A percentile compares a stretch with the other conserved stretches of the same genome.
Conservation (phyloP, 805 yeast species). For the Candida michaelii region DNA sequence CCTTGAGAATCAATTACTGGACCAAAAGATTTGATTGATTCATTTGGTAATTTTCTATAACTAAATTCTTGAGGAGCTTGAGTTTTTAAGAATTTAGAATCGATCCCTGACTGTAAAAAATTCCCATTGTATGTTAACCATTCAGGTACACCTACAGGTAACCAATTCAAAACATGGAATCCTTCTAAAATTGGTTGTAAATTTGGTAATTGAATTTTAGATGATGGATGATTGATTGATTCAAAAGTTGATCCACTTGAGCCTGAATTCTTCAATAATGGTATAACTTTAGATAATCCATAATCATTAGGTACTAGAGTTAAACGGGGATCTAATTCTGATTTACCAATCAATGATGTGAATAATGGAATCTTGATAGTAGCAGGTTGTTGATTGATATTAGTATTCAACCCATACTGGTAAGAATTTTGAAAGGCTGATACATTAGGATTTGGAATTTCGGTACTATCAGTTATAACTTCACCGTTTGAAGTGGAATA, state of each 20-base stretch:
- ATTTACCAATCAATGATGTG: slow-evolving; percentile 66
- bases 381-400: slow-evolving; percentile 30
- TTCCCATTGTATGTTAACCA: slow-evolving; percentile 38
- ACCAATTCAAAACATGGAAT: slow-evolving; percentile 47
- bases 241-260: slow-evolving; percentile 27
- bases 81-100: slow-evolving; percentile 27
- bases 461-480: slow-evolving; percentile 41
- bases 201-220: slow-evolving; percentile 35
- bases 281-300: slow-evolving; percentile 64
- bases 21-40: slow-evolving; percentile 33
- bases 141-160: slow-evolving; percentile 41
- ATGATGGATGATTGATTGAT: slow-evolving; percentile 28
- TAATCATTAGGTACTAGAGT: slow-evolving; percentile 68
- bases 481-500: slow-evolving; percentile 60
- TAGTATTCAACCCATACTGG: slow-evolving; percentile 11
- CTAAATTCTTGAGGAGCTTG: slow-evolving; percentile 18
- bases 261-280: slow-evolving; percentile 31
- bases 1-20: slow-evolving; percentile 36
- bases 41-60: slow-evolving; percentile 21
- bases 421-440: slow-evolving; percentile 16
- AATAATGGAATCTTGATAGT: slow-evolving; percentile 75
- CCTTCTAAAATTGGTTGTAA: slow-evolving; percentile 36
- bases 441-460: slow-evolving; percentile 30
- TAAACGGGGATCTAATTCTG: slow-evolving; percentile 73
- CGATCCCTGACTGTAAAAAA: slow-evolving; percentile 24